These are phyloP conservation scores for Diphasiastrum complanatum DNA, from an alignment of 83 land plant species.

Conservation along the genomic window DNA sequence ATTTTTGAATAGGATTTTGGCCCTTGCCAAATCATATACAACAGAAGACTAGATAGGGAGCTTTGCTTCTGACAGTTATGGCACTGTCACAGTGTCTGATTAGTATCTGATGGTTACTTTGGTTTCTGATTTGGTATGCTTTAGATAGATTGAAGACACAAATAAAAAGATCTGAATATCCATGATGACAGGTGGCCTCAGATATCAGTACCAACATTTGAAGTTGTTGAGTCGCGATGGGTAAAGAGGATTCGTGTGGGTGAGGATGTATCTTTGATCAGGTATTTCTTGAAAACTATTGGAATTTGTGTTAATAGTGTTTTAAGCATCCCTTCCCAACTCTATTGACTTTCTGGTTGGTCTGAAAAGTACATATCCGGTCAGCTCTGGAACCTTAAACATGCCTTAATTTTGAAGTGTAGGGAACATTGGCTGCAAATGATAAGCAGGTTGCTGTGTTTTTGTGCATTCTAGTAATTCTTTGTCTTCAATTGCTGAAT, in stretches of 20 bases:
- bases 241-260: constrained; percentile 53
- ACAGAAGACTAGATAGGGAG: no score
- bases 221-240: constrained; percentile 46
- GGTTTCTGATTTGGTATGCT: neutral
- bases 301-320: neutral
- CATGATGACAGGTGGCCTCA: constrained; percentile 79
- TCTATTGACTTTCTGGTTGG: neutral
- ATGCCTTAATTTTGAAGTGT: neutral
- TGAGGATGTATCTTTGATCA: constrained; percentile 72
- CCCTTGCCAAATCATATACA: no score
- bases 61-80: no score
- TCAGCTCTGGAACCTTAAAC: neutral
- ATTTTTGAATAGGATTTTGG: no score
- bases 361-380: neutral
- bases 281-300: constrained; percentile 34
- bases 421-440: no score
- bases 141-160: no score
- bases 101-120: neutral
- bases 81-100: no score
- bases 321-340: constrained; percentile 1
- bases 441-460: neutral
- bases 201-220: constrained; percentile 63
- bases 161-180: neutral
- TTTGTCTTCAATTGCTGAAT: neutral
- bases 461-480: neutral